phyloP scores from a whole-genome alignment of 371 early-diverging fungal species.

The Vairimorpha necatrix region DNA sequence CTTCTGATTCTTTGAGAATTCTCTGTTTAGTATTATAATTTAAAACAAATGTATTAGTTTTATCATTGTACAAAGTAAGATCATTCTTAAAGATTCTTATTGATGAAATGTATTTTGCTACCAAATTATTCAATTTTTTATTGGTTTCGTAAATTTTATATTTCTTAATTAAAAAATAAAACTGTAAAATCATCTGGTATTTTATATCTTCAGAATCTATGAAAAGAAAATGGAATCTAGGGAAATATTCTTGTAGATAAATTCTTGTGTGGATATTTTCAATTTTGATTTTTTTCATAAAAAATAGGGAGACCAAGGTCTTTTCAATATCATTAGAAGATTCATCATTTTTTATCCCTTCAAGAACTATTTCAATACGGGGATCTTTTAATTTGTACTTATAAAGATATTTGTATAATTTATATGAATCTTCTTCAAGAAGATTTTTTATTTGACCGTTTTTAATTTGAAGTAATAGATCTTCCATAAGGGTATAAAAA shows the following conservation, averaged over 20 bases:
- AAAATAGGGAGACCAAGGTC: not conserved
- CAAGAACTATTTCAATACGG: not conserved
- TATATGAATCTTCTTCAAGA: not conserved
- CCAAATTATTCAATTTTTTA: not conserved
- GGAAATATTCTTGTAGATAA: conserved; percentile 3
- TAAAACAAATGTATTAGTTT: not conserved
- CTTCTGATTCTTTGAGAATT: not conserved
- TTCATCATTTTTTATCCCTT: not conserved
- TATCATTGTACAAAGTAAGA: not conserved
- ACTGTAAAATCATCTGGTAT: not conserved
- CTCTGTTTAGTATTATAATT: not conserved
- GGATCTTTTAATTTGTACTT: not conserved
- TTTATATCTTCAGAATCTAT: not conserved
- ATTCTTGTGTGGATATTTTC: not conserved
- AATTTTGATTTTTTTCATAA: not conserved
- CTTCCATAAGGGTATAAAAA: not conserved
- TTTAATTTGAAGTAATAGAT: not conserved
- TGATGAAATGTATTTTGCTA: not conserved
- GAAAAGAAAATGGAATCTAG: not conserved
- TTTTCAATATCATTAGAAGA: not conserved
- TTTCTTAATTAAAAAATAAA: not conserved
- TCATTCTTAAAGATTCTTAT: not conserved
- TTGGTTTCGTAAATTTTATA: not conserved
- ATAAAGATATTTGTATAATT: not conserved
- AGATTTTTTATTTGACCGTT: not conserved